phyloP scores from a whole-genome alignment of 1,139 yeast species.

The Pichia sp. region DNA sequence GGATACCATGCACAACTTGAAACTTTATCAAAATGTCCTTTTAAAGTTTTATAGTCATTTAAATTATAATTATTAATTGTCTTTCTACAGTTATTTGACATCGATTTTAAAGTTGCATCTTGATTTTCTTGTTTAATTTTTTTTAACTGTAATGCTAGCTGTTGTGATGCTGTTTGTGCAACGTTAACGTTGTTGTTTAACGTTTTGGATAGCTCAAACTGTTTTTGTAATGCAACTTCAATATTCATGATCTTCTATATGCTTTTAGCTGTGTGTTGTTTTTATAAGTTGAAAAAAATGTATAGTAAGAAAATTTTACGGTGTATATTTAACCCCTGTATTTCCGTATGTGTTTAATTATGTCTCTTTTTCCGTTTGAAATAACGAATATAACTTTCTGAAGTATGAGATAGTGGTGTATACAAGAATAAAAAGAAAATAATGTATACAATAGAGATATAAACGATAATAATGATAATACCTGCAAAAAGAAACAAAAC shows the following conservation, averaged over 20 bases:
- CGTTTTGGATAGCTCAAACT: slow-evolving; percentile 21
- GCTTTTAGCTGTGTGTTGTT: neutral
- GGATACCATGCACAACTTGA: slow-evolving; percentile 63
- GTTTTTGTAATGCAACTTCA: slow-evolving; percentile 19
- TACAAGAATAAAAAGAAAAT: too few species aligned
- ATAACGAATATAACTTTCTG: too few species aligned
- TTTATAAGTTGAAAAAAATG: neutral
- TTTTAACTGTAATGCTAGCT: slow-evolving; percentile 21
- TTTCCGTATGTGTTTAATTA: too few species aligned
- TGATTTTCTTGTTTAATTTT: slow-evolving; percentile 24
- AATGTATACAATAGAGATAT: too few species aligned
- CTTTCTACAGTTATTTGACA: slow-evolving; percentile 24
- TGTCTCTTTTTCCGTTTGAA: too few species aligned
- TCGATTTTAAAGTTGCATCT: slow-evolving; percentile 24
- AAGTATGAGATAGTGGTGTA: too few species aligned
- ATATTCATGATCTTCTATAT: slow-evolving; percentile 9
- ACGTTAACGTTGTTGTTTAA: slow-evolving; percentile 20
- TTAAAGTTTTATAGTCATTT: slow-evolving; percentile 38
- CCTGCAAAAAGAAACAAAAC: too few species aligned
- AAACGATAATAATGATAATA: too few species aligned
- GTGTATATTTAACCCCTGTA: too few species aligned
- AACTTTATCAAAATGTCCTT: slow-evolving; percentile 75
- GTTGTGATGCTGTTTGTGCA: slow-evolving; percentile 25
- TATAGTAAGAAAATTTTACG: neutral
- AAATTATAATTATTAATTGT: slow-evolving; percentile 23